Evolutionary conservation across 1,139 yeast species (phyloP), one percentile per base, ranked within the genome.

Genomic region (Saccharomycopsis phalli): DNA sequence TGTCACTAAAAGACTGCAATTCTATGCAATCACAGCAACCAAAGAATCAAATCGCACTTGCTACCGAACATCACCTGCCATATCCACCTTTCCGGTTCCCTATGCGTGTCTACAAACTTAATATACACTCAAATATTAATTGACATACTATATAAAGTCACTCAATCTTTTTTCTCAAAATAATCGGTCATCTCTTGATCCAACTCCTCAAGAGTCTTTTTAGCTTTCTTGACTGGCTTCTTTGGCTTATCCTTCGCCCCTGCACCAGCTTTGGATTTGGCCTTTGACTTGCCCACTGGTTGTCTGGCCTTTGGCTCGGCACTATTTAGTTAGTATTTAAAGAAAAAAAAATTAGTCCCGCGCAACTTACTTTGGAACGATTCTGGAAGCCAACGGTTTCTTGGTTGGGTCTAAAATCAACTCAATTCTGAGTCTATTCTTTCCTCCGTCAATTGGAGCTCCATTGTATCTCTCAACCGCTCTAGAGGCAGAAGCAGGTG

Each of bases 131-230:
- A n/a, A n/a, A n/a, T n/a, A n/a, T n/a, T n/a, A n/a, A n/a, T n/a
- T n/a, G n/a, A n/a, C n/a, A n/a, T n/a, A n/a, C n/a, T n/a, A n/a
- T n/a, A n/a, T n/a, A n/a, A n/a, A n/a, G n/a, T n/a, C n/a, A n/a
- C n/a, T n/a, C 19, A 54, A 35, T 59, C 59, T 47, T 62, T 64
- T 48, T 53, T 55, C 47, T 65, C 73, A 51, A 81, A 81, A 64
- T 82, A 82, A 57, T 81, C 96, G 50, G 86, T 80, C 95, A 87
- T 87, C 66, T 82, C 94, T 59, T 82, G 87, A 62, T 91, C 98
- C 55, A 88, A 74, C 61, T 84, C 83, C 60, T 84, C 97, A 47
- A 88, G 74, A 37, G 91, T 75, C 67, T 83, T 84, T 72, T 80
- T 79, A 50, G 74, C 71, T 58, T 62, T 67, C 51, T 60, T 62